A percentile compares a stretch with the other conserved stretches of the same genome.
Evolutionary conservation across 2,329 filamentous ascomycete genomes (phyloP).

Genomic region (Amauroascus verrucosus): DNA sequence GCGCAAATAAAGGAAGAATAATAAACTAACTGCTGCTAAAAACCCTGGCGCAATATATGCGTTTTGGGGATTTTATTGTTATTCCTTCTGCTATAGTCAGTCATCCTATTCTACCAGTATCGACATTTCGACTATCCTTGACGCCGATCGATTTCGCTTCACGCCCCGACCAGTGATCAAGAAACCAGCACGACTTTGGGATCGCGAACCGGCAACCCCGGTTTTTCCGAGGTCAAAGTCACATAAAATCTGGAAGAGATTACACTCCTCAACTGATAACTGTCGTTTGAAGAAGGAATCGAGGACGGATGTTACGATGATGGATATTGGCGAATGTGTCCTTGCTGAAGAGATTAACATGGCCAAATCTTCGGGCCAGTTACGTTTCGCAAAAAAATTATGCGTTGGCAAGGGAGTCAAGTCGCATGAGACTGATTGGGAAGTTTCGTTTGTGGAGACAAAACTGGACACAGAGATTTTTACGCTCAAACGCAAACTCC

Average conservation of each 20-base stretch:
- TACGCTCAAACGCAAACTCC: background rate
- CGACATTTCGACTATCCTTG: background rate
- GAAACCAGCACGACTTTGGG: constrained; percentile 34
- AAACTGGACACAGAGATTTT: constrained; percentile 29
- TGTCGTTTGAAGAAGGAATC: background rate
- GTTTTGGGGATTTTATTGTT: background rate
- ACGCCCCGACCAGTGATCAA: constrained; percentile 33
- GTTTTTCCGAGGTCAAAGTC: constrained; percentile 32
- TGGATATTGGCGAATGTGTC: constrained; percentile 16
- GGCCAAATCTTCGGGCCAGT: constrained; percentile 21
- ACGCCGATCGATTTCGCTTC: constrained; percentile 28
- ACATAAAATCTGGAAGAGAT: constrained; percentile 40
- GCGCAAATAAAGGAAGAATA: background rate
- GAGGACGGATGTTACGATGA: constrained; percentile 16
- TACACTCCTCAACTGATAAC: constrained; percentile 24
- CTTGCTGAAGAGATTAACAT: constrained; percentile 28
- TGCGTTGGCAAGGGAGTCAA: constrained; percentile 20
- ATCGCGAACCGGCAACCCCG: constrained; percentile 36
- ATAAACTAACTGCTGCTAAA: background rate
- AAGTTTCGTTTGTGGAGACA: constrained; percentile 33
- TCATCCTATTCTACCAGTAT: background rate
- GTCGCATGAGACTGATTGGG: constrained; percentile 16
- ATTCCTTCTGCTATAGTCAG: background rate
- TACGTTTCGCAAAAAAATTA: constrained; percentile 31
- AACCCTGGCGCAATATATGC: background rate